Evolutionary conservation across 768 basidiomycete genomes (phyloP).

Genomic region (Rossbeevera mucosa): DNA sequence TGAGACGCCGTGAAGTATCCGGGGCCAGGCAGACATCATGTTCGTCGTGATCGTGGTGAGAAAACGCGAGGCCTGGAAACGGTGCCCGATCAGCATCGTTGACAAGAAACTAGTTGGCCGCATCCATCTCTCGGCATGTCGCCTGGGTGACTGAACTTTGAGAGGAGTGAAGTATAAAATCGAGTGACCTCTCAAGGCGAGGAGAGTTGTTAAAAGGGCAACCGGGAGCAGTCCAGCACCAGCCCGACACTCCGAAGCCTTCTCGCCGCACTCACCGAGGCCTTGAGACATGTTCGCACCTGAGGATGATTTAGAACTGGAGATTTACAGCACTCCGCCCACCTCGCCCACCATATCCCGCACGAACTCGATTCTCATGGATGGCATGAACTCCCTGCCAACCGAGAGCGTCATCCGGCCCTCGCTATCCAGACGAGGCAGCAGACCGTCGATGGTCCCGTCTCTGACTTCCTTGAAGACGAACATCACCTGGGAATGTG

Average conservation of each 20-base stretch:
- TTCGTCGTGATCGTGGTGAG: conserved; percentile 18
- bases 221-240: conserved; percentile 1
- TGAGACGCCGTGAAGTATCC: conserved; percentile 5
- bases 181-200: neutral
- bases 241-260: conserved; percentile 4
- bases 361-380: conserved; percentile 11
- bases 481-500: conserved; percentile 31
- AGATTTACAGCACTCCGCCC: conserved; percentile 44
- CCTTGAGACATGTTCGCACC: conserved; percentile 28
- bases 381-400: conserved; percentile 9
- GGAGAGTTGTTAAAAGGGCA: conserved; percentile 2
- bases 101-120: conserved; percentile 13
- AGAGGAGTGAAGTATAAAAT: conserved; percentile 22
- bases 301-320: conserved; percentile 26
- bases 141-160: conserved; percentile 24
- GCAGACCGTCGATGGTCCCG: conserved; percentile 27
- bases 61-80: conserved; percentile 17
- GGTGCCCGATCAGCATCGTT: conserved; percentile 18
- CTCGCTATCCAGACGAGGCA: conserved; percentile 36
- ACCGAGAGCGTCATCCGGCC: conserved; percentile 28
- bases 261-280: conserved; percentile 10
- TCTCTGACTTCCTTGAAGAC: conserved; percentile 31
- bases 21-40: conserved; percentile 1
- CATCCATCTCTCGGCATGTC: conserved; percentile 15
- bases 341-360: conserved; percentile 34